Base-by-base conservation (phyloP, 78 protist genomes). In the Cavenderia fasciculata region DNA sequence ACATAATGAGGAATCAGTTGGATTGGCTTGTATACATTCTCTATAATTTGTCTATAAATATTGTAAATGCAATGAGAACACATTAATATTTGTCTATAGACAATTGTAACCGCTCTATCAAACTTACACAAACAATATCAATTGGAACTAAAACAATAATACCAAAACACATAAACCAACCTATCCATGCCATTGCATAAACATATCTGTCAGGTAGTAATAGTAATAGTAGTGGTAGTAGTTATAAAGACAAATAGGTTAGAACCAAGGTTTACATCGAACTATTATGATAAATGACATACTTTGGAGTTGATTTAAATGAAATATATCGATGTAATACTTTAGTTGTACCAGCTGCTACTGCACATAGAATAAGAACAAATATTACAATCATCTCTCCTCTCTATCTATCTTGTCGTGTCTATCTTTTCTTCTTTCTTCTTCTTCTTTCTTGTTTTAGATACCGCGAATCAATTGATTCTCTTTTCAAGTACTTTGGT, bases 101-200 rank as follows among this genome's bases (percentile, higher is more conserved):
- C n/a, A n/a, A n/a, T n/a, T n/a, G n/a, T n/a, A n/a, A n/a, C n/a
- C n/a, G n/a, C n/a, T n/a, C n/a, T n/a, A n/a, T n/a, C n/a, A n/a
- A n/a, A 36, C 49, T 2, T 34, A 41, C 62, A 23, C 43, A 2
- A 2, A 49, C 10, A 10, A 76, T 18, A n/a, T 51, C 94, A 34
- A 88, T 74, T 18, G 87, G 86, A 5, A 88, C 70, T 36, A 88
- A 66, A 27, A 44, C 47, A 59, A 88, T 49, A 12, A 88, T 73
- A 73, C 90, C 78, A 59, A 73, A 66, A 66, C 85, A 88, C 78
- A 88, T 63, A 49, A 52, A 88, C 94, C 94, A 88, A 33, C 89
- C 89, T 27, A 82, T 82, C 89, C 89, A 82, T 52, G 63, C 61
- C n/a, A 34, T n/a, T 44, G 43, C 21, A 54, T 66, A 82, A 25